phyloP scores from a whole-genome alignment of 371 early-diverging fungal species.

The Mortierella sp. region DNA sequence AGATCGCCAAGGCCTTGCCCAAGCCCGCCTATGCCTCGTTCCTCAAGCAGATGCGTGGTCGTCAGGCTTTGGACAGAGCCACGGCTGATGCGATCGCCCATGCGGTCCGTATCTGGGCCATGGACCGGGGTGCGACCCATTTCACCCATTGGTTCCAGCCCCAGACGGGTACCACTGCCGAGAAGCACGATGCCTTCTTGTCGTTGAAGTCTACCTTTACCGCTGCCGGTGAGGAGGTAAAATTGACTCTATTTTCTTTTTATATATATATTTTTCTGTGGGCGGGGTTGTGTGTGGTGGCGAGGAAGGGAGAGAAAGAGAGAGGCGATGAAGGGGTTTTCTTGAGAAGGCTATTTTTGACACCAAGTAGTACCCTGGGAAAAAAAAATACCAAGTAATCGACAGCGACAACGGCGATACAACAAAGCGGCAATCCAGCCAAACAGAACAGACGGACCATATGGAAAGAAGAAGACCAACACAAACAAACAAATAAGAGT shows the following conservation, averaged over 20 bases:
- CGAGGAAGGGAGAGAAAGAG: neutral
- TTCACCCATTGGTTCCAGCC: slow-evolving; percentile 99
- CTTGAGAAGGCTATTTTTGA: neutral
- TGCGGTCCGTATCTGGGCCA: slow-evolving; percentile 97
- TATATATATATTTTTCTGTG: neutral
- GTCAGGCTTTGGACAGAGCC: slow-evolving; percentile 86
- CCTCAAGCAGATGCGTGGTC: slow-evolving; percentile 90
- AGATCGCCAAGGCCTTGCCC: slow-evolving; percentile 90
- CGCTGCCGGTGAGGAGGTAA: slow-evolving; percentile 85
- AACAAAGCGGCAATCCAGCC: neutral
- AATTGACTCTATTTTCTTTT: neutral
- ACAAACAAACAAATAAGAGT: neutral
- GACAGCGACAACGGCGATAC: neutral
- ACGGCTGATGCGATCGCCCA: slow-evolving; percentile 98
- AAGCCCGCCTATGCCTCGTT: slow-evolving; percentile 95
- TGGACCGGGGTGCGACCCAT: slow-evolving; percentile 95
- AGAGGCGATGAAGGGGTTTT: neutral
- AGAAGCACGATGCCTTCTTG: slow-evolving; percentile 99
- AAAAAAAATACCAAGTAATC: neutral
- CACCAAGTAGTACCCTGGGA: neutral
- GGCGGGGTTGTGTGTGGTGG: too few relatives aligned
- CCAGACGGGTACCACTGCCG: slow-evolving; percentile 97
- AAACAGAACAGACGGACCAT: neutral
- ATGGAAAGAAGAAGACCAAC: neutral
- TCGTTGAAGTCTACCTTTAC: slow-evolving; percentile 81